Percentiles rank a stretch among this genome's conserved stretches.
These are phyloP conservation scores for Coffea humblotiana DNA, from an alignment of 305 asterid species.

Conservation along the genomic window DNA sequence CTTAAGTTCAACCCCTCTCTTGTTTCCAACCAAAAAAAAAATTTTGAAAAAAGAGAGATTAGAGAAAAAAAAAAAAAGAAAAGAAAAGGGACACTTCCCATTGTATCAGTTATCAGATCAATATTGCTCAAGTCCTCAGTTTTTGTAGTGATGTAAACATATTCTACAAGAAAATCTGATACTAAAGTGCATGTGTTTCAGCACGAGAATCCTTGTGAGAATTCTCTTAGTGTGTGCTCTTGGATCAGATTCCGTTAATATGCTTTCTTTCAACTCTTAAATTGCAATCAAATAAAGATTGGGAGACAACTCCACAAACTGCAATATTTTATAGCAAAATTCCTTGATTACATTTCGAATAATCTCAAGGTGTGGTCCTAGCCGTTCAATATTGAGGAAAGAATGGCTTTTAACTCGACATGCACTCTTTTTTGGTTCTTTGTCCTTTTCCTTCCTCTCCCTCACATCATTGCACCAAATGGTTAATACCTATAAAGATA, in stretches of 20 bases:
- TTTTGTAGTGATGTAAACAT: conserved; percentile 4
- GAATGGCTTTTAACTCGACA: neutral
- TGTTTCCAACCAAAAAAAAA: no score
- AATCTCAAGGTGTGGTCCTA: neutral
- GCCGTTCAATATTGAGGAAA: neutral
- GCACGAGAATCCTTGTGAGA: conserved; percentile 15
- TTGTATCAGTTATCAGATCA: neutral
- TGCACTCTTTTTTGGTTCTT: neutral
- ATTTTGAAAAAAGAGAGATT: no score
- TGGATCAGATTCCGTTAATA: conserved; percentile 19
- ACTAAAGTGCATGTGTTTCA: neutral
- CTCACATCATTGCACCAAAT: neutral
- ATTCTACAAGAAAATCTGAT: conserved; percentile 11
- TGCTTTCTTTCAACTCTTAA: conserved; percentile 12
- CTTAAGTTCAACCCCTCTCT: no score
- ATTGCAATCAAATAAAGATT: neutral
- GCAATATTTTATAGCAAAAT: neutral
- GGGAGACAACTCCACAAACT: neutral
- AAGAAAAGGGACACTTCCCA: neutral
- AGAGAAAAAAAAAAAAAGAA: no score
- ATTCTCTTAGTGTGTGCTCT: conserved; percentile 1
- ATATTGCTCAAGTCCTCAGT: neutral
- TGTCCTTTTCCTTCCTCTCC: neutral
- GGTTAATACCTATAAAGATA: neutral
- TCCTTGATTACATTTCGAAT: neutral